A percentile compares a stretch with the other conserved stretches of the same genome.
These are phyloP conservation scores for Podospora fimiseda DNA, from an alignment of 495 filamentous ascomycete species.

Conservation along the genomic window DNA sequence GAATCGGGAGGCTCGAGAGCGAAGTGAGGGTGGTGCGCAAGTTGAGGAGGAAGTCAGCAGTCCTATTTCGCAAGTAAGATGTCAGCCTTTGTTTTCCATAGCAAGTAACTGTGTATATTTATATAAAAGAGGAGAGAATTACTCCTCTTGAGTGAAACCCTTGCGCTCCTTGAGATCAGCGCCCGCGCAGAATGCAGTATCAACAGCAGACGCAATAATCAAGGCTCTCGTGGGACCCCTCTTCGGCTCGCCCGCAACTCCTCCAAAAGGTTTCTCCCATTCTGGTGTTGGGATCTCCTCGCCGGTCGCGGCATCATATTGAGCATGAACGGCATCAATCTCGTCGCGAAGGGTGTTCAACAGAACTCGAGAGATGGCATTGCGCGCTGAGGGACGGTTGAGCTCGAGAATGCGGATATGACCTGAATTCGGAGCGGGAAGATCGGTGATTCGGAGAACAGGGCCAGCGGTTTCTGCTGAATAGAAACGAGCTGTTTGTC, in stretches of 20 bases:
- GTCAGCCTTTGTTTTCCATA: background rate
- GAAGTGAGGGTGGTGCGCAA: constrained; percentile 65
- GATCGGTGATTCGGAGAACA: constrained; percentile 60
- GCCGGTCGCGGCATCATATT: constrained; percentile 53
- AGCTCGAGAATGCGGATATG: constrained; percentile 83
- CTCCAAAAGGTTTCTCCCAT: constrained; percentile 34
- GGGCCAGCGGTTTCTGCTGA: constrained; percentile 37
- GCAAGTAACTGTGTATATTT: background rate
- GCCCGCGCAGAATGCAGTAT: constrained; percentile 84
- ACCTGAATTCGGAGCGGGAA: constrained; percentile 75
- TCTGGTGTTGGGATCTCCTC: constrained; percentile 34
- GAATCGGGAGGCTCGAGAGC: constrained; percentile 68
- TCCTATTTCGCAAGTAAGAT: constrained; percentile 41
- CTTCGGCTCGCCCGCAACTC: constrained; percentile 31
- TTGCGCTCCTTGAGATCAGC: constrained; percentile 88
- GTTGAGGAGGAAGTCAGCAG: constrained; percentile 62
- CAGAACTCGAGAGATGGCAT: constrained; percentile 78
- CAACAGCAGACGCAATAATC: constrained; percentile 69
- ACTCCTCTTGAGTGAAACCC: constrained; percentile 65
- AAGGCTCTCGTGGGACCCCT: constrained; percentile 64
- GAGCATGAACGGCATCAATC: constrained; percentile 59
- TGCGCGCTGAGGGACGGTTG: constrained; percentile 75
- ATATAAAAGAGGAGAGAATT: constrained; percentile 8
- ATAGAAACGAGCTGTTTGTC: constrained; percentile 12
- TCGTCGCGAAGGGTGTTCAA: constrained; percentile 63